phyloP scores from a whole-genome alignment of 768 basidiomycete species.

The Mycena polygramma region DNA sequence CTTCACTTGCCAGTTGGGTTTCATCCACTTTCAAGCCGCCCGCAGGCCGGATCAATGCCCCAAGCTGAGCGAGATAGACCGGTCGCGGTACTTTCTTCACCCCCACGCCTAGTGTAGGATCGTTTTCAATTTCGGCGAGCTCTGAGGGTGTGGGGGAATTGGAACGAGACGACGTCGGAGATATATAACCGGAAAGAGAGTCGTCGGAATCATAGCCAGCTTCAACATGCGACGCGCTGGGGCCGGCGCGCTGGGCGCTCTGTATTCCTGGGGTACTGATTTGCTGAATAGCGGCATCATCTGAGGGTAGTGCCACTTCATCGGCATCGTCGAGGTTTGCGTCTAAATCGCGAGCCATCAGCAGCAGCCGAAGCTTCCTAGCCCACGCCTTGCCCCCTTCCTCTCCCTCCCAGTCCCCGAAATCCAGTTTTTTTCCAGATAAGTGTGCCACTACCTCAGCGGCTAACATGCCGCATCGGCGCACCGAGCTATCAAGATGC shows the following conservation, averaged over 20 bases:
- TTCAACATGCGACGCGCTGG: constrained; percentile 38
- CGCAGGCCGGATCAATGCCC: constrained; percentile 77
- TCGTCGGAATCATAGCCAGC: constrained; percentile 82
- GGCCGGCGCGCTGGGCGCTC: constrained; percentile 34
- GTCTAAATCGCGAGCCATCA: constrained; percentile 66
- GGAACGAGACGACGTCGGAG: constrained; percentile 74
- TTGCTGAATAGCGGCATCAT: constrained; percentile 23
- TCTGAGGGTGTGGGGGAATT: constrained; percentile 86
- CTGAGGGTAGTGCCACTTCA: constrained; percentile 20
- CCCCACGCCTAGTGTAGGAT: constrained; percentile 83
- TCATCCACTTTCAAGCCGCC: constrained; percentile 64
- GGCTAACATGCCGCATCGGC: constrained; percentile 92
- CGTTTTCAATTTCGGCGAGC: constrained; percentile 85
- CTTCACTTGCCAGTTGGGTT: constrained; percentile 74
- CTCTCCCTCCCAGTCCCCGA: constrained; percentile 88
- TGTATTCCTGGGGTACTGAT: constrained; percentile 24
- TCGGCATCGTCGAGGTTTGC: constrained; percentile 47
- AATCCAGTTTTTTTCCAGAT: constrained; percentile 76
- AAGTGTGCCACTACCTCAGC: constrained; percentile 83
- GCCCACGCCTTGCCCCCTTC: constrained; percentile 77
- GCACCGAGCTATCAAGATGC: constrained; percentile 80
- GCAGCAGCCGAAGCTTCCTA: constrained; percentile 67
- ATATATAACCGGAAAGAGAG: constrained; percentile 86
- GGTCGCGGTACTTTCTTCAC: constrained; percentile 81
- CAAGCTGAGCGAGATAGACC: constrained; percentile 91